Conservation (phyloP, 139 green algal species). For the Dunaliella primolecta region DNA sequence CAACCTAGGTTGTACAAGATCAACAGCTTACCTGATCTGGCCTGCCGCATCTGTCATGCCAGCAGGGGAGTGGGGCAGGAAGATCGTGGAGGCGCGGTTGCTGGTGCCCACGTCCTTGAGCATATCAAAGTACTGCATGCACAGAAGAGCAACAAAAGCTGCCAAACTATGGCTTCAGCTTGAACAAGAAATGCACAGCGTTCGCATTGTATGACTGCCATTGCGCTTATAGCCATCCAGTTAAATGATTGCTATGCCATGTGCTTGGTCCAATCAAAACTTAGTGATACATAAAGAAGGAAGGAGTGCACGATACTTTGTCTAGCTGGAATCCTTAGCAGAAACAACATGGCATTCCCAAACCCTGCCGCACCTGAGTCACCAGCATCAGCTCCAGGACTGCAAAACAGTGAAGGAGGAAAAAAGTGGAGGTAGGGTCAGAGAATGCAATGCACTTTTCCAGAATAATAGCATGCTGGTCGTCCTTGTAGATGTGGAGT, state of each 20-base stretch:
- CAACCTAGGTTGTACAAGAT: no score
- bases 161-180: no score
- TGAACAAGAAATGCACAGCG: no score
- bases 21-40: constrained; percentile 53
- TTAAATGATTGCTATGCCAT: no score
- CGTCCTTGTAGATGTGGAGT: background rate
- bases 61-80: constrained; percentile 71
- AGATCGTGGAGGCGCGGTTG: constrained; percentile 62
- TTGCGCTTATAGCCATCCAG: no score
- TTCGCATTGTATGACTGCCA: no score
- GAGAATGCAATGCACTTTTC: background rate
- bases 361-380: background rate
- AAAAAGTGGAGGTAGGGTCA: no score
- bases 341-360: no score
- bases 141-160: constrained; percentile 8
- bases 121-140: constrained; percentile 92
- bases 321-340: no score
- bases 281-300: no score
- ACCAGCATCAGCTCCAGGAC: constrained; percentile 17
- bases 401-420: background rate
- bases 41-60: constrained; percentile 59
- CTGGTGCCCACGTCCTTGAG: constrained; percentile 68
- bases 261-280: no score
- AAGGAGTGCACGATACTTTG: no score
- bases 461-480: background rate